These are phyloP conservation scores for Anisogramma anomala DNA, from an alignment of 2,329 filamentous ascomycete species.

Conservation along the genomic window DNA sequence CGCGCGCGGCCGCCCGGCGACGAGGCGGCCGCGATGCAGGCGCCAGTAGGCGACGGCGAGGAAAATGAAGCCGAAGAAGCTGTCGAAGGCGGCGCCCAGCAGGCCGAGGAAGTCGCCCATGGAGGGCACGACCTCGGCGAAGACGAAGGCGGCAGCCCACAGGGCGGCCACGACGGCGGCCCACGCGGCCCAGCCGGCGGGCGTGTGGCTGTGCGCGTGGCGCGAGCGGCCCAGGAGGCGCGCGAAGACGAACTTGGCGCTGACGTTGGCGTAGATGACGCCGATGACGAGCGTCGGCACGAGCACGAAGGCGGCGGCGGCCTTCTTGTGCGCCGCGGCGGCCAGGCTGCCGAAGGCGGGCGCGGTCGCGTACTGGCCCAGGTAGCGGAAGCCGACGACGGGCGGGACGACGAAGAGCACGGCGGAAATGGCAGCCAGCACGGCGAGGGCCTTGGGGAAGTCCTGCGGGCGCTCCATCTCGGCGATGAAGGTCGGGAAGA, in stretches of 20 bases:
- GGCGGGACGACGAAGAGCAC: slow-evolving; percentile 52
- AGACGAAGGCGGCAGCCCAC: background rate
- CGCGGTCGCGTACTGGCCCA: slow-evolving; percentile 47
- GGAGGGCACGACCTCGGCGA: background rate
- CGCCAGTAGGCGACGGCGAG: slow-evolving; percentile 1
- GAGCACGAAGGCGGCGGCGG: slow-evolving; percentile 52
- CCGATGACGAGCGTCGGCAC: slow-evolving; percentile 60
- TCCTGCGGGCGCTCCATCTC: slow-evolving; percentile 26
- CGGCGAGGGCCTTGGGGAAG: slow-evolving; percentile 29
- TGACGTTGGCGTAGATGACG: slow-evolving; percentile 58
- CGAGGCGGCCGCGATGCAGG: background rate
- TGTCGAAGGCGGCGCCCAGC: slow-evolving; percentile 1
- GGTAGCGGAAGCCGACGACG: slow-evolving; percentile 56
- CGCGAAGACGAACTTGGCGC: slow-evolving; percentile 53
- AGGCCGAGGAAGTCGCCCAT: background rate
- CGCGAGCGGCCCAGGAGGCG: slow-evolving; percentile 50
- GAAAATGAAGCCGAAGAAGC: slow-evolving; percentile 1
- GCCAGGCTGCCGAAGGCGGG: slow-evolving; percentile 53
- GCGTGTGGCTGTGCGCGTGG: slow-evolving; percentile 39
- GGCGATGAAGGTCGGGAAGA: slow-evolving; percentile 55
- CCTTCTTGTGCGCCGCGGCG: slow-evolving; percentile 40
- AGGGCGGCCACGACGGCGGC: slow-evolving; percentile 20
- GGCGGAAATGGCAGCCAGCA: slow-evolving; percentile 48
- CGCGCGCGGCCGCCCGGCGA: background rate
- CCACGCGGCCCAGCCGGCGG: slow-evolving; percentile 45